A percentile compares a stretch with the other conserved stretches of the same genome.
Evolutionary conservation across 305 asterid species (phyloP).

Genomic region (Rubia peregrina): DNA sequence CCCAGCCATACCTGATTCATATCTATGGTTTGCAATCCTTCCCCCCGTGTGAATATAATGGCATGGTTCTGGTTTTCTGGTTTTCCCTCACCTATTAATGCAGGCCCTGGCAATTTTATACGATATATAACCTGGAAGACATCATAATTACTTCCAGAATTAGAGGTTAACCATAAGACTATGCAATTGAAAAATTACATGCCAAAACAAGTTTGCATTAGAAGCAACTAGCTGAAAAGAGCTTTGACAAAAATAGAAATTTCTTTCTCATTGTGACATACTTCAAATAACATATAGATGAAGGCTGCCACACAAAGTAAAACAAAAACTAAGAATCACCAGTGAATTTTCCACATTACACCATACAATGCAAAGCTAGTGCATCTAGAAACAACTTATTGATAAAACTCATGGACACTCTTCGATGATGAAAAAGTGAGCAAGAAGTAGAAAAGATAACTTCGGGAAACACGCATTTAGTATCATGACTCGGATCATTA

Average conservation of each 20-base stretch:
- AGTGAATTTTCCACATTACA: constrained; percentile 6
- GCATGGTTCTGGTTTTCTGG: constrained; percentile 99
- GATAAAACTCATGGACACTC: neutral
- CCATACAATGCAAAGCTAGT: too few species aligned
- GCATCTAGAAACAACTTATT: neutral
- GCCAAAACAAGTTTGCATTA: neutral
- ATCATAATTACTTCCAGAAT: neutral
- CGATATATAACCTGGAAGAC: constrained; percentile 71
- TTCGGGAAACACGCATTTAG: neutral
- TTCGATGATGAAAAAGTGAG: neutral
- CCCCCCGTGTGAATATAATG: constrained; percentile 95
- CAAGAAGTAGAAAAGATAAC: neutral
- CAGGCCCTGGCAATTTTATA: constrained; percentile 92
- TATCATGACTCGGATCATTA: neutral
- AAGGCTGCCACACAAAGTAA: neutral
- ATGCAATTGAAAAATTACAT: neutral
- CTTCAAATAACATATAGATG: neutral
- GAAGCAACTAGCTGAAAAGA: constrained; percentile 4
- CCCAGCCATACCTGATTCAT: constrained; percentile 76
- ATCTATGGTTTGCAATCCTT: constrained; percentile 97
- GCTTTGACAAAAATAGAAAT: constrained; percentile 1
- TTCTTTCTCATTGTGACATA: neutral
- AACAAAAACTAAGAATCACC: neutral
- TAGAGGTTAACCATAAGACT: constrained; percentile 8
- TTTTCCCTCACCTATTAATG: constrained; percentile 95